These are phyloP conservation scores for Claviceps cyperi DNA, from an alignment of 2,329 filamentous ascomycete genomes.

Conservation along the genomic window DNA sequence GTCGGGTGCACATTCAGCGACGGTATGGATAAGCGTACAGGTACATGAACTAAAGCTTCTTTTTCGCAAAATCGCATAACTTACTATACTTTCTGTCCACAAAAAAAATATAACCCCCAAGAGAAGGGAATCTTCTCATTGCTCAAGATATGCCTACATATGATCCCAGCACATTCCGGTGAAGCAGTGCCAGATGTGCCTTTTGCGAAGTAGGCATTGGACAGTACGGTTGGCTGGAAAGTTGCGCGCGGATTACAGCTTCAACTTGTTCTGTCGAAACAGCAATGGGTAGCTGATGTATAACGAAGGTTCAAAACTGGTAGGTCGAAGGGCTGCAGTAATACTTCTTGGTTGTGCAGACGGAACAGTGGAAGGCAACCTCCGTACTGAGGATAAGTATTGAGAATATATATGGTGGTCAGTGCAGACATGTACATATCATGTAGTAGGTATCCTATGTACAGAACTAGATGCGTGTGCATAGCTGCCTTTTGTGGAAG, in stretches of 20 bases:
- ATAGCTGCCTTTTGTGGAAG: too few species aligned
- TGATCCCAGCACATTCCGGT: neutral
- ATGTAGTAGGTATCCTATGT: too few species aligned
- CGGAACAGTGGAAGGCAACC: too few species aligned
- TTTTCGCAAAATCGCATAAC: too few species aligned
- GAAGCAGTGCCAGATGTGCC: neutral
- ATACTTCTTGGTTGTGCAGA: neutral
- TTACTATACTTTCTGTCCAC: too few species aligned
- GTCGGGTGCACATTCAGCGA: neutral
- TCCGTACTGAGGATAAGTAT: too few species aligned
- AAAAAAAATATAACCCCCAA: too few species aligned
- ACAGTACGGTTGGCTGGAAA: slow-evolving; percentile 1
- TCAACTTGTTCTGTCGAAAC: neutral
- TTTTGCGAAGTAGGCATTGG: slow-evolving; percentile 1
- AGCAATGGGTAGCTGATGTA: slow-evolving; percentile 3
- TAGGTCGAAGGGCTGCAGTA: neutral
- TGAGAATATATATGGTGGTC: too few species aligned
- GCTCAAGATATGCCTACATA: too few species aligned
- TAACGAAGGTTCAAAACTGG: slow-evolving; percentile 2
- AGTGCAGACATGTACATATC: too few species aligned
- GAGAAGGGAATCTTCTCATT: too few species aligned
- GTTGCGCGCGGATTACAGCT: neutral
- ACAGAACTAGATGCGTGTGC: too few species aligned
- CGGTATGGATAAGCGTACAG: neutral
- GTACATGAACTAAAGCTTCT: neutral